Base-by-base conservation (phyloP, 225 moss, liverwort and hornwort species). In the Sphagnum tenellum region DNA sequence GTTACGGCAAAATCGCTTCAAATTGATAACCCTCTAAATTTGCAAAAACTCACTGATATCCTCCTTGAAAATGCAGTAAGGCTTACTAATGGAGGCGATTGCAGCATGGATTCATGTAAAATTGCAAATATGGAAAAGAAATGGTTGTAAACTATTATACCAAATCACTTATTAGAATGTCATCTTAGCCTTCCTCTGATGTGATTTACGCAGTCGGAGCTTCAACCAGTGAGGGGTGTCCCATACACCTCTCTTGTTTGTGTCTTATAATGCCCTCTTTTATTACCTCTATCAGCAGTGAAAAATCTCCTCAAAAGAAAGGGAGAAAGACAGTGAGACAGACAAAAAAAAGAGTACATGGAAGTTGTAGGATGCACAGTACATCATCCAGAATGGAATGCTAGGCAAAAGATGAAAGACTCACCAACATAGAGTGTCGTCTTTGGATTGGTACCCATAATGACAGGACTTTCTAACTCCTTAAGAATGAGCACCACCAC, bases 391-490 rank as follows among this genome's bases (percentile, higher is more conserved):
- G 58, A 2, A 47, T 4, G 7, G n/a, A 5, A 49, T 11, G 5
- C 12, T 12, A 12, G 3, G n/a, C 47, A 14, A 5, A 56, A 13
- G 7, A 67, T 2, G 9, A 12, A 46, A 64, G 2, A 65, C 48
- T 29, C 59, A 83, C 83, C 84, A 5, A 85, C 84, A 61, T 85
- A 85, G 46, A 85, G 77, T 46, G 80, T 85, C 11, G 80, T 81
- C 63, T 85, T 81, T 5, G 80, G 81, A 69, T 81, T 85, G 61
- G 81, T 75, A 29, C 59, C 62, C 69, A 69, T 69, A 7, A 11
- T 58, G 7, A 4, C 10, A 61, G 10, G 11, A 8, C 46, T 10
- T 47, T 61, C 61, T 6, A 6, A 6, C 52, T 9, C 9, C 52
- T 9, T 52, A 6, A 52, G 52, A 6, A 6, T 52, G 52, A 6